phyloP scores from a whole-genome alignment of 805 yeast species.

The Myxozyma kluyveri region DNA sequence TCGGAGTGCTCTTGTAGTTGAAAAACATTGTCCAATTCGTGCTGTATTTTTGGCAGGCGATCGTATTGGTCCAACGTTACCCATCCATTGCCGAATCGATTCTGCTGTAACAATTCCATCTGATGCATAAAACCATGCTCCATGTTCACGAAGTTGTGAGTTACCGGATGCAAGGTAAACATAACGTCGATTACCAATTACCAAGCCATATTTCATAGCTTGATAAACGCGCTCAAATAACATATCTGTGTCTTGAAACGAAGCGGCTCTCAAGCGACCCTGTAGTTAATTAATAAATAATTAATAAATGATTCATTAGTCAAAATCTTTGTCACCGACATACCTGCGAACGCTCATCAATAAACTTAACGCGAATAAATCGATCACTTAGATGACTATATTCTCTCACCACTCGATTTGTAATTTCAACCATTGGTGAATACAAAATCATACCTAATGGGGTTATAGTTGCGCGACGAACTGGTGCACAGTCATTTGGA shows the following conservation, averaged over 20 bases:
- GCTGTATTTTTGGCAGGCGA: slow-evolving; percentile 3
- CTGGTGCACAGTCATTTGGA: slow-evolving; percentile 9
- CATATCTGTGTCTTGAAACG: neutral
- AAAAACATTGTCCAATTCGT: slow-evolving; percentile 10
- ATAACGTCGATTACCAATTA: slow-evolving; percentile 4
- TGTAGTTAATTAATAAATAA: neutral
- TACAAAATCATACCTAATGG: slow-evolving; percentile 2
- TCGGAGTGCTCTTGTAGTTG: slow-evolving; percentile 7
- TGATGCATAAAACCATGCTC: slow-evolving; percentile 7
- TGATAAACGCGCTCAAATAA: slow-evolving; percentile 3
- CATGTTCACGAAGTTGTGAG: slow-evolving; percentile 10
- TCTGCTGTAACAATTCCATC: slow-evolving; percentile 3
- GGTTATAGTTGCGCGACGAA: slow-evolving; percentile 5
- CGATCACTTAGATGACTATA: slow-evolving; percentile 2
- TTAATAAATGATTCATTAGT: neutral
- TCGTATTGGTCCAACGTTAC: neutral
- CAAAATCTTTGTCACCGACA: too few species aligned
- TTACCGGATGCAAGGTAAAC: slow-evolving; percentile 6
- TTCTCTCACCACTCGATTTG: slow-evolving; percentile 7
- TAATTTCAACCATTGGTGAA: slow-evolving; percentile 10
- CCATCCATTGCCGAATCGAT: slow-evolving; percentile 5
- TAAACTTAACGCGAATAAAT: slow-evolving; percentile 5
- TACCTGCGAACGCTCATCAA: slow-evolving; percentile 1
- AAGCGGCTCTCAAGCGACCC: slow-evolving; percentile 3
- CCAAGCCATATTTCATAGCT: slow-evolving; percentile 3